Evolutionary conservation across 2,329 filamentous ascomycete genomes (phyloP).

Genomic region (Trichophyton verrucosum): DNA sequence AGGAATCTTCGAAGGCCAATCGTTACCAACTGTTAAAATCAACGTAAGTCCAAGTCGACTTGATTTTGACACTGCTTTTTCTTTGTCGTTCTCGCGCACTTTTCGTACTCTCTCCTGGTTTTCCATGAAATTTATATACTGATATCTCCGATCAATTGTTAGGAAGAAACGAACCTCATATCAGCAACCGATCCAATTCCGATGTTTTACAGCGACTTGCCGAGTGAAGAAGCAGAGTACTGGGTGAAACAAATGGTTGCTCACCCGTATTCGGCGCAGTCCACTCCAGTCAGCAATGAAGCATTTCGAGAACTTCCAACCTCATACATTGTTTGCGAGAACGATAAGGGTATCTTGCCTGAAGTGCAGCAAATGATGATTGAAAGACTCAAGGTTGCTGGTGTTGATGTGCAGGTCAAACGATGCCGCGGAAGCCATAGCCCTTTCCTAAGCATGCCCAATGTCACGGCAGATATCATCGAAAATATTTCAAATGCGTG

Average conservation of each 20-base stretch:
- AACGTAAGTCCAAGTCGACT: not conserved
- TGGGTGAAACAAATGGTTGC: constrained; percentile 5
- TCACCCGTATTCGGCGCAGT: constrained; percentile 5
- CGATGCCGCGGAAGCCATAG: constrained; percentile 4
- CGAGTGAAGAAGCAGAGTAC: constrained; percentile 5
- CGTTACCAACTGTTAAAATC: constrained; percentile 3
- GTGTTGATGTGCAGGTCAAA: constrained; percentile 1
- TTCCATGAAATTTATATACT: not conserved
- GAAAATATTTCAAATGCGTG: not conserved
- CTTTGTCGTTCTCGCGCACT: not conserved
- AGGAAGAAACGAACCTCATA: constrained; percentile 6
- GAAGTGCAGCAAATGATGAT: constrained; percentile 6
- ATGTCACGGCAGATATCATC: constrained; percentile 1
- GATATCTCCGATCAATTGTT: not conserved
- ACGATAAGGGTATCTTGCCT: constrained; percentile 7
- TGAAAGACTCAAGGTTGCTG: constrained; percentile 1
- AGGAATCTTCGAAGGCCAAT: constrained; percentile 4
- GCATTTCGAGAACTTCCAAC: constrained; percentile 8
- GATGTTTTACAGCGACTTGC: constrained; percentile 5
- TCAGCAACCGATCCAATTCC: not conserved
- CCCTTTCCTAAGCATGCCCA: constrained; percentile 7
- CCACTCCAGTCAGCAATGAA: constrained; percentile 7
- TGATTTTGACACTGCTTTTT: not conserved
- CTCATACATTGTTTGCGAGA: constrained; percentile 7
- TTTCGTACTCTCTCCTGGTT: not conserved